Percentiles rank a stretch among this genome's conserved stretches.
These are phyloP conservation scores for Panaeolus cyanescens DNA, from an alignment of 768 basidiomycete genomes.

Conservation along the genomic window DNA sequence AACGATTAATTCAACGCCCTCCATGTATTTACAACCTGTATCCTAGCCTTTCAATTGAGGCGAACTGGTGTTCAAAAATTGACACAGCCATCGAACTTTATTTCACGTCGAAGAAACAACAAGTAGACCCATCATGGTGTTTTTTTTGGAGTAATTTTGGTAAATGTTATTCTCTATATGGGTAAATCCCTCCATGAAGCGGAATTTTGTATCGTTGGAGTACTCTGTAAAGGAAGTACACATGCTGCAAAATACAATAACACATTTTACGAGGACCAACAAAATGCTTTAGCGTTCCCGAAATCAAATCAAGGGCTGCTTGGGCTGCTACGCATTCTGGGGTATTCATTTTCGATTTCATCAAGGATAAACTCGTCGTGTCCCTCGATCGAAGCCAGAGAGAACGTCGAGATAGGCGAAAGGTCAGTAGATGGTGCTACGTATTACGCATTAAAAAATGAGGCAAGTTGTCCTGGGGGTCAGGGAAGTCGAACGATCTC, in stretches of 20 bases:
- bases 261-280: background rate
- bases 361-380: background rate
- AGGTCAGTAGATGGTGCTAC: background rate
- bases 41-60: background rate
- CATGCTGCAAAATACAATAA: background rate
- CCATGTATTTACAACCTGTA: background rate
- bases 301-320: background rate
- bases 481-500: background rate
- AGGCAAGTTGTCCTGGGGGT: background rate
- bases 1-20: background rate
- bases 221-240: background rate
- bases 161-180: background rate
- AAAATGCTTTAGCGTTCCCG: background rate
- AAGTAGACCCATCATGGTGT: background rate
- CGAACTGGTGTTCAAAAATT: background rate
- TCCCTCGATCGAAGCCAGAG: background rate
- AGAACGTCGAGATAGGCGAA: background rate
- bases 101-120: background rate
- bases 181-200: background rate
- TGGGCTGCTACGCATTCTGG: background rate
- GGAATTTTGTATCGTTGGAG: background rate
- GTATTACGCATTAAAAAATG: constrained; percentile 1
- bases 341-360: constrained; percentile 2
- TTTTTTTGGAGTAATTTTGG: no score
- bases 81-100: background rate